Conservation (phyloP, 257 asterid species). For the Plantago elongata region DNA sequence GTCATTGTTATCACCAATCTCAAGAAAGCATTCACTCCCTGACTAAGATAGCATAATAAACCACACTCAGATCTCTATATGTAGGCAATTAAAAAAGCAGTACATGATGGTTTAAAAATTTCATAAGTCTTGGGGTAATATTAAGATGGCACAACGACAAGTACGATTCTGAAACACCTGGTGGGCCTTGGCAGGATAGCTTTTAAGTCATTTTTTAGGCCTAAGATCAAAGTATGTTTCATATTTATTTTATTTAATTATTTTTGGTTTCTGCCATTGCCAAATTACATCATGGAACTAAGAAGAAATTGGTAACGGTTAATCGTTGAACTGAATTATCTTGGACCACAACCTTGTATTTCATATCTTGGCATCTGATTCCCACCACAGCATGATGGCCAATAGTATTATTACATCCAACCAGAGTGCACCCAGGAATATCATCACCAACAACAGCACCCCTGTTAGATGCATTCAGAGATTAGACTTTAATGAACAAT, state of each 20-base stretch:
- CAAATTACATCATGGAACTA: no score
- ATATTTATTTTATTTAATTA: no score
- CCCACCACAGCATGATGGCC: conserved; percentile 95
- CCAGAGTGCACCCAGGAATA: conserved; percentile 74
- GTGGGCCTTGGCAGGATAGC: no score
- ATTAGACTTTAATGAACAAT: conserved; percentile 15
- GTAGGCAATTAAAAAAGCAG: neutral
- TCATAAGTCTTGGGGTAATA: conserved; percentile 8
- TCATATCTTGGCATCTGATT: conserved; percentile 84
- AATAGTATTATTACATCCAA: conserved; percentile 71
- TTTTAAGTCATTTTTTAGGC: no score
- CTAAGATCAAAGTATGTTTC: no score
- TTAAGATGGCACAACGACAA: neutral
- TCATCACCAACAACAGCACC: conserved; percentile 95
- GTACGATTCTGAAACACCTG: neutral
- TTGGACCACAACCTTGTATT: conserved; percentile 54
- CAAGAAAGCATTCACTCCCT: conserved; percentile 85
- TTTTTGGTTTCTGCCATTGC: no score
- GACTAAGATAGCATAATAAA: conserved; percentile 44
- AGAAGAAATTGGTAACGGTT: no score
- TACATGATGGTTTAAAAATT: neutral
- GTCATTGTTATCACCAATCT: conserved; percentile 89
- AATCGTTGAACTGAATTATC: neutral
- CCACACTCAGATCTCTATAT: conserved; percentile 2
- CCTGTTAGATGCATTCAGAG: conserved; percentile 35